phyloP scores from a whole-genome alignment of 306 rosid genomes.

The Vicia faba region DNA sequence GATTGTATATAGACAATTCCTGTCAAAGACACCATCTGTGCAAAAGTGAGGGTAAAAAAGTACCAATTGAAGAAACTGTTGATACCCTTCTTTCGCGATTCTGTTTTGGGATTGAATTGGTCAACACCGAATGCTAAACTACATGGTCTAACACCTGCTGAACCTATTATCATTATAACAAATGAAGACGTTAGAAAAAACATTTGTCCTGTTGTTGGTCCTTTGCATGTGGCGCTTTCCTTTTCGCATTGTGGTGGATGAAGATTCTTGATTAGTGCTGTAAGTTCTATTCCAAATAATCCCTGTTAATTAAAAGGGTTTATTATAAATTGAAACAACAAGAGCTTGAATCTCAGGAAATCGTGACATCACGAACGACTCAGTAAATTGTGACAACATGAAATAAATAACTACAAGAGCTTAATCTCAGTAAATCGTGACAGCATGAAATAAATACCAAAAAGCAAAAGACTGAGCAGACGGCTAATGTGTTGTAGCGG shows the following conservation, averaged over 20 bases:
- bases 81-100: constrained; percentile 75
- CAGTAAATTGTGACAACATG: background rate
- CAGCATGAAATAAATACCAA: constrained; percentile 48
- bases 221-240: constrained; percentile 54
- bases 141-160: constrained; percentile 86
- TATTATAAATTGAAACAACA: no score
- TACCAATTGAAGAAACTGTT: constrained; percentile 96
- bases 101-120: constrained; percentile 79
- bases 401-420: background rate
- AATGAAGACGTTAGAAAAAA: constrained; percentile 60
- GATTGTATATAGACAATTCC: constrained; percentile 75
- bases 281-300: constrained; percentile 65
- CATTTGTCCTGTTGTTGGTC: constrained; percentile 69
- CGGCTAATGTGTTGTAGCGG: constrained; percentile 71
- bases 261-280: constrained; percentile 64
- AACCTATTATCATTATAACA: constrained; percentile 62
- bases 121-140: constrained; percentile 90
- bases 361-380: no score
- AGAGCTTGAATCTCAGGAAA: no score
- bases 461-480: constrained; percentile 61
- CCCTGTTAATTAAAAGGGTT: constrained; percentile 47
- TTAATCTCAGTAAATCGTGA: no score
- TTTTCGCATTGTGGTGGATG: constrained; percentile 72
- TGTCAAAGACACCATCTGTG: constrained; percentile 65
- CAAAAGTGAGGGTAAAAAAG: constrained; percentile 69